phyloP scores from a whole-genome alignment of 305 asterid genomes.

The Euphrasia arctica region DNA sequence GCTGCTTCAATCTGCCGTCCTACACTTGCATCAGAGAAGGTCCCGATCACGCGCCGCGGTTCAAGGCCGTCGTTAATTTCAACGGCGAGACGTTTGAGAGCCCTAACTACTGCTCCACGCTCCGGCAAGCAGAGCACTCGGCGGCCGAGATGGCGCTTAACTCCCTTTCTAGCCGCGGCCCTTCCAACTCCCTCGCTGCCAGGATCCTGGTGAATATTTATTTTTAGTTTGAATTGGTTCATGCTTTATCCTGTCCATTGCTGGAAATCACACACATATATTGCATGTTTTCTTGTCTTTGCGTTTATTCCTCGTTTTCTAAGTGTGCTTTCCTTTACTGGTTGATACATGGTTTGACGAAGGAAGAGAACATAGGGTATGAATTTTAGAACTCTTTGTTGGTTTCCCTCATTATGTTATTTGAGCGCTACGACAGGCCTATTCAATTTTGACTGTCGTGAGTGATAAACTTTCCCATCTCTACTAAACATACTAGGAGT shows the following conservation, averaged over 20 bases:
- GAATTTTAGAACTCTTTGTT: constrained; percentile 1
- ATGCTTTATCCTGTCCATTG: background rate
- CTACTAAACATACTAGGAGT: background rate
- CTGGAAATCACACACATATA: background rate
- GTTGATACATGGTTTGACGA: background rate
- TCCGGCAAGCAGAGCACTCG: constrained; percentile 74
- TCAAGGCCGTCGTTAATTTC: constrained; percentile 70
- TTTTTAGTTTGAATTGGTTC: background rate
- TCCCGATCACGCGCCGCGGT: constrained; percentile 89
- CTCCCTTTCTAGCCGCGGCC: constrained; percentile 62
- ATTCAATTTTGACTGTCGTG: background rate
- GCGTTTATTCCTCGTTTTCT: background rate
- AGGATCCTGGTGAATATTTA: constrained; percentile 47
- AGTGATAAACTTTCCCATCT: background rate
- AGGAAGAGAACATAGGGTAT: constrained; percentile 9
- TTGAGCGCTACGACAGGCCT: background rate
- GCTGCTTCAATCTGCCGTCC: constrained; percentile 82
- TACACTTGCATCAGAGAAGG: constrained; percentile 66
- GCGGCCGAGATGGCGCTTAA: constrained; percentile 81
- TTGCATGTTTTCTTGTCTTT: background rate
- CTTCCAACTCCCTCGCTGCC: constrained; percentile 64
- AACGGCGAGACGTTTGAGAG: constrained; percentile 70
- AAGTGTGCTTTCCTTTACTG: constrained; percentile 1
- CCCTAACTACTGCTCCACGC: constrained; percentile 69
- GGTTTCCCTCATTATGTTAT: background rate